These are phyloP conservation scores for Penicillium brevicompactum DNA, from an alignment of 2,329 filamentous ascomycete species.

Conservation along the genomic window DNA sequence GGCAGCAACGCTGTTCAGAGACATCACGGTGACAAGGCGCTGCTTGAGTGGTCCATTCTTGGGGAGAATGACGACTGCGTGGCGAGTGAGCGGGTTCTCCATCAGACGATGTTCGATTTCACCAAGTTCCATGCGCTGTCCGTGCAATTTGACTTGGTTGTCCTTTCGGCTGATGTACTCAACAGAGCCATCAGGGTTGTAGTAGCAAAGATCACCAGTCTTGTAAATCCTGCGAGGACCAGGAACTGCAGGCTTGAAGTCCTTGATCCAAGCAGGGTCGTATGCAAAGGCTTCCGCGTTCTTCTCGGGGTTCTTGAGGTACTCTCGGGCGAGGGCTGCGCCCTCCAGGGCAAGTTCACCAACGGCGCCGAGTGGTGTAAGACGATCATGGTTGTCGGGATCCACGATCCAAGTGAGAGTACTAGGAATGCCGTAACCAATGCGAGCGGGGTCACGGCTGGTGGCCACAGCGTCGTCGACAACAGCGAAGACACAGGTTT, in stretches of 20 bases:
- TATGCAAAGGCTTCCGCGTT: slow-evolving; percentile 36
- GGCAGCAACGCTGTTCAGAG: slow-evolving; percentile 31
- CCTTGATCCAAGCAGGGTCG: slow-evolving; percentile 29
- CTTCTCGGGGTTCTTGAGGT: slow-evolving; percentile 41
- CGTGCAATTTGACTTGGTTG: slow-evolving; percentile 66
- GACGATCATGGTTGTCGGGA: slow-evolving; percentile 30
- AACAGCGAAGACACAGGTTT: slow-evolving; percentile 36
- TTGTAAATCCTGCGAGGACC: slow-evolving; percentile 28
- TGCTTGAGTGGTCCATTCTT: slow-evolving; percentile 46
- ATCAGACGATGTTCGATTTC: slow-evolving; percentile 48
- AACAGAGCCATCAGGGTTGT: slow-evolving; percentile 37
- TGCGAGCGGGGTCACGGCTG: slow-evolving; percentile 27
- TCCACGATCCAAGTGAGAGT: slow-evolving; percentile 40
- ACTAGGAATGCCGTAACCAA: slow-evolving; percentile 30
- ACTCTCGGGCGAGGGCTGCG: slow-evolving; percentile 40
- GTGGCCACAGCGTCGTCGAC: slow-evolving; percentile 31
- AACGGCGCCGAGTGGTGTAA: slow-evolving; percentile 41
- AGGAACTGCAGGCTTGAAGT: slow-evolving; percentile 13
- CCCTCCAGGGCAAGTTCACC: slow-evolving; percentile 44
- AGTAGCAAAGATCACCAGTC: slow-evolving; percentile 36
- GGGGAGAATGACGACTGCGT: slow-evolving; percentile 48
- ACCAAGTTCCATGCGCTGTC: slow-evolving; percentile 65
- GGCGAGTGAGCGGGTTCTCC: slow-evolving; percentile 35
- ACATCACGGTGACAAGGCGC: slow-evolving; percentile 49
- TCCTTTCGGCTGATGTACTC: slow-evolving; percentile 62